phyloP scores from a whole-genome alignment of 805 yeast genomes.

The Candida manassasensis region DNA sequence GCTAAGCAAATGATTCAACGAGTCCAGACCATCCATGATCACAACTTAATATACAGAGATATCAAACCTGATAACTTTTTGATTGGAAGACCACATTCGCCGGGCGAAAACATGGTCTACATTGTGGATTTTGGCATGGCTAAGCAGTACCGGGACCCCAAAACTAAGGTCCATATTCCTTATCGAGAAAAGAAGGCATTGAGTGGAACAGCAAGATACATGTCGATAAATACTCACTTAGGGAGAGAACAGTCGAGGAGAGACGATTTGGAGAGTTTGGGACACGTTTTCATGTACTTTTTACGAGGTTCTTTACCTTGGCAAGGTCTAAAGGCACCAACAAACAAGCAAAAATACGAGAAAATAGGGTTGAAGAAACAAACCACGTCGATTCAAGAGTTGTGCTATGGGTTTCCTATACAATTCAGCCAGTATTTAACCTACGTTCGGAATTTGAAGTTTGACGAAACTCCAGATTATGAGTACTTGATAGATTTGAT shows the following conservation, averaged over 20 bases:
- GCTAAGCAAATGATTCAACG: slow-evolving; percentile 92
- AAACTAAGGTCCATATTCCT: slow-evolving; percentile 92
- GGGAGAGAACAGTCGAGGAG: slow-evolving; percentile 97
- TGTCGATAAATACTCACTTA: slow-evolving; percentile 95
- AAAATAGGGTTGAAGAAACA: slow-evolving; percentile 96
- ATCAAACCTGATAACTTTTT: slow-evolving; percentile 96
- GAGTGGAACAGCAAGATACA: slow-evolving; percentile 97
- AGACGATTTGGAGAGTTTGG: slow-evolving; percentile 94
- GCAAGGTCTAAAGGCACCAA: slow-evolving; percentile 98
- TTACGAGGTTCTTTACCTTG: slow-evolving; percentile 93
- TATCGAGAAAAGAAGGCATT: slow-evolving; percentile 93
- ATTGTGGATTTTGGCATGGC: slow-evolving; percentile 99
- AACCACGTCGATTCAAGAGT: slow-evolving; percentile 77
- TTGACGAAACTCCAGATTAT: slow-evolving; percentile 94
- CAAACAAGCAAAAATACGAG: slow-evolving; percentile 95
- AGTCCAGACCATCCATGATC: slow-evolving; percentile 82
- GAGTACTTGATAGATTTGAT: slow-evolving; percentile 76
- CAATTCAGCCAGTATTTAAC: slow-evolving; percentile 91
- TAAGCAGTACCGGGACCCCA: slow-evolving; percentile 94
- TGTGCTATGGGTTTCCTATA: slow-evolving; percentile 84
- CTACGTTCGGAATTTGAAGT: slow-evolving; percentile 80
- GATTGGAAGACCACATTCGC: slow-evolving; percentile 82
- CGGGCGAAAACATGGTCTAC: slow-evolving; percentile 80
- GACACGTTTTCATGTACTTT: slow-evolving; percentile 95
- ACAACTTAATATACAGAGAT: slow-evolving; percentile 90